Evolutionary conservation across 2,329 filamentous ascomycete genomes (phyloP), one percentile per base, ranked within the genome.

Genomic region (Chaetomium strumarium): DNA sequence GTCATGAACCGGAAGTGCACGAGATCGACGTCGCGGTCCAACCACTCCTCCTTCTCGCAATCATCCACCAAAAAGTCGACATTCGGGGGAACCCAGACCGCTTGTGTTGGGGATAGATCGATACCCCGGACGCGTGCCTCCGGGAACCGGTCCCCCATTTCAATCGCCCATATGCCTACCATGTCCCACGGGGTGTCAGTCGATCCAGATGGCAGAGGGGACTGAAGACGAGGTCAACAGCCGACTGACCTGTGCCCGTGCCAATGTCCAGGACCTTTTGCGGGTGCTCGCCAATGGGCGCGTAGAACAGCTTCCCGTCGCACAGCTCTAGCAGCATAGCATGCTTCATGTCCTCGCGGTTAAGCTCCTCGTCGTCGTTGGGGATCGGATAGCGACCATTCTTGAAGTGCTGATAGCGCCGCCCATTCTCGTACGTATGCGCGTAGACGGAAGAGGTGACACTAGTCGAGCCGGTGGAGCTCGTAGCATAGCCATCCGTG

Each of bases 301-400:
- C 68, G 48, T 69, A 67, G 50, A 72, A 70, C 13, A 77, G 65
- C 45, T 64, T 62, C 0, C 68, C 70, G 2, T 68, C 65, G 12
- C 66, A 63, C 5, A 72, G 50, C 37, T 63, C 58, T 20, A 73
- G 58, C 3, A 68, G 57, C 59, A 71, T 68, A 19, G 70, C 67
- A 47, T 75, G 71, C 53, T 70, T 67, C 66, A 71, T 72, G 52
- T 70, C 69, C 57, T 75, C 71, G 19, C 73, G 62, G 55, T 71
- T 70, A 56, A 74, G 72, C 55, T 75, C 73, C 3, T 63, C 58
- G n/a, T 73, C 67, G 49, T 75, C 73, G 52, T 75, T 73, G n/a
- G 65, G 64, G 10, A 67, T 53, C 8, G 58, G 60, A 43, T 67
- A 67, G n/a, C 61, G 57, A 17, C 61, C 60, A 38, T 65, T 56